Base-by-base conservation (phyloP, 495 filamentous ascomycete species). In the Trypethelium eluteriae region DNA sequence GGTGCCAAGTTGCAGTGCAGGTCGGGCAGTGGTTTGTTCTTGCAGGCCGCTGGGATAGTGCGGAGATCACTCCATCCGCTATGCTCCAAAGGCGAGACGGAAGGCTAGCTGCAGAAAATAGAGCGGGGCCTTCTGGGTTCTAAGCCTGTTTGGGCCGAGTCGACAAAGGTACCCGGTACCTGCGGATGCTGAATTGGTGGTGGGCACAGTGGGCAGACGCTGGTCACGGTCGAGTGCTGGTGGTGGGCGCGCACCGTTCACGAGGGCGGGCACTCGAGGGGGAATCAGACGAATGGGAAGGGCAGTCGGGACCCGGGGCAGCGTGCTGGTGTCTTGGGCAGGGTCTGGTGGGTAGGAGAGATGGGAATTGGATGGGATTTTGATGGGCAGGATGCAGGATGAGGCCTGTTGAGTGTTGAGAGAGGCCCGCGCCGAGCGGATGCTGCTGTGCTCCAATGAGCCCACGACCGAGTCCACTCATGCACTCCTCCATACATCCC, bases 351-450 rank as follows among this genome's bases (percentile, higher is more conserved):
- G 49, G 49, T n/a, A 9, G 49, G 18, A 25, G 11, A 14, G 49
- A 14, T 53, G 49, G 49, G 25, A 25, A 25, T 25, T 25, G 25
- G 25, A 25, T 25, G 25, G 25, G 25, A 25, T 25, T 25, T 25
- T 25, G 25, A 25, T 25, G 25, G 25, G 25, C 25, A 25, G 25
- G 25, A 25, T 25, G 49, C n/a, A 18, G 11, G 12, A 5, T 25
- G 49, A 18, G 49, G 49, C 49, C 49, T 53, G 49, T 53, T 25
- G n/a, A 36, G 7, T 59, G 53, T 59, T 11, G 11, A n/a, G 53
- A 53, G 49, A 59, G 53, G 53, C 53, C 53, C 53, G 53, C 53
- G 11, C 53, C 53, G 53, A 59, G 32, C 53, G 53, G 41, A 59
- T 59, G 32, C 53, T 59, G 25, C 25, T 25, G 25, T 25, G 25